Evolutionary conservation across 306 rosid species (phyloP), one percentile per base, ranked within the genome.

Genomic region (Carpinus fangiana): DNA sequence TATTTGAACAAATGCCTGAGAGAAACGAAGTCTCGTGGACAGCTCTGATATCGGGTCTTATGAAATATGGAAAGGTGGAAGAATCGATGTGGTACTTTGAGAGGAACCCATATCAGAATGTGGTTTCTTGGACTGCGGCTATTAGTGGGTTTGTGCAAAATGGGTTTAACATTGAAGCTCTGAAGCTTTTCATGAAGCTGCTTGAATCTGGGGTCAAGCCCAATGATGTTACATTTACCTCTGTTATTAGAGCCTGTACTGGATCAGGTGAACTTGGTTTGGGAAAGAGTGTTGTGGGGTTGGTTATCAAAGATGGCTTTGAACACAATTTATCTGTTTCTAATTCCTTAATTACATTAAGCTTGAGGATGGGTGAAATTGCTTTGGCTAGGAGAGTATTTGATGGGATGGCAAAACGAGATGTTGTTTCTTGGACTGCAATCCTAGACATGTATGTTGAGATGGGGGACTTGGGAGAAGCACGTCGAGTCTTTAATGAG

Each of bases 31-130:
- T 75, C 23, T 47, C 72, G 7, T 75, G 79, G 79, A 75, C 61
- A 8, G 79, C 79, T 10, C 38, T 75, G 16, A 75, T 75, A n/a
- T 75, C 79, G 72, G 79, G 79, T 26, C 50, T 75, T 10, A 61
- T 75, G 72, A 75, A 66, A 12, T 61, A 31, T 34, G 72, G 72
- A 47, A 75, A 61, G 7, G 72, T 75, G 12, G 50, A 62, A 3
- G 79, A 75, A 14, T 28, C 72, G 5, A 61, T 75, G 79, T 47
- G 79, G 79, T 75, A 62, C 72, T 75, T 75, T 13, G 79, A 75
- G 79, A 61, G 79, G 50, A 75, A 75, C 47, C 79, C 79, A 6
- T 75, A 62, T 75, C 79, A 64, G 12, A 75, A 75, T 62, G 72
- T 75, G 61, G 34, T 75, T 50, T 61, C 72, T 47, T 75, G 79